A percentile compares a stretch with the other conserved stretches of the same genome.
phyloP scores from a whole-genome alignment of 371 early-diverging fungal species.

The Syncephalastrum sp. region DNA sequence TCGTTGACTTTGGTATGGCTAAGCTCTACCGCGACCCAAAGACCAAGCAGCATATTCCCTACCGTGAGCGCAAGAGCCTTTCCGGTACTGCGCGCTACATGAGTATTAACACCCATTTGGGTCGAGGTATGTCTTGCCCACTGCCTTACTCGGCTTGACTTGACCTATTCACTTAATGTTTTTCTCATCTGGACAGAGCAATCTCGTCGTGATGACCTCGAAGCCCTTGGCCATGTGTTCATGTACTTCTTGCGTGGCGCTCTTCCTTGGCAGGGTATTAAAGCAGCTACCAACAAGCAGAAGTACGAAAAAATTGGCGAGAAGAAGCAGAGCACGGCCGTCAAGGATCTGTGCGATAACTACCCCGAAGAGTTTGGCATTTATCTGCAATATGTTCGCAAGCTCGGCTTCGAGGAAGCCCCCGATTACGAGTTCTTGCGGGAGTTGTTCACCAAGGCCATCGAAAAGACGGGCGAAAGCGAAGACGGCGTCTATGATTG shows the following conservation, averaged over 20 bases:
- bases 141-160: background rate
- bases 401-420: constrained; percentile 87
- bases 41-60: constrained; percentile 83
- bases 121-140: constrained; percentile 39
- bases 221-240: constrained; percentile 90
- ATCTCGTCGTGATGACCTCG: constrained; percentile 92
- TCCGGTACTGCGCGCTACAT: constrained; percentile 95
- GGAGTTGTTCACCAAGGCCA: constrained; percentile 78
- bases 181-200: constrained; percentile 55
- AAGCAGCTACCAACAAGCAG: constrained; percentile 88
- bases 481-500: constrained; percentile 92
- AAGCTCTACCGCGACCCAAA: constrained; percentile 84
- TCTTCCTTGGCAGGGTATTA: constrained; percentile 93
- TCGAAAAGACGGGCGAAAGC: constrained; percentile 62
- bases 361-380: constrained; percentile 85
- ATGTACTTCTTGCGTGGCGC: constrained; percentile 89
- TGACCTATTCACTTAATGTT: background rate
- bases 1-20: constrained; percentile 92
- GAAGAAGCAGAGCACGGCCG: constrained; percentile 75
- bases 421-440: constrained; percentile 90
- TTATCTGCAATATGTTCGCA: constrained; percentile 85
- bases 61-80: constrained; percentile 77
- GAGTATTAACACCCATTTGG: constrained; percentile 88
- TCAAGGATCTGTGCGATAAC: constrained; percentile 75
- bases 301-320: constrained; percentile 92